Evolutionary conservation across 106 monocot genomes (phyloP).

Genomic region (Dioscorea alata): DNA sequence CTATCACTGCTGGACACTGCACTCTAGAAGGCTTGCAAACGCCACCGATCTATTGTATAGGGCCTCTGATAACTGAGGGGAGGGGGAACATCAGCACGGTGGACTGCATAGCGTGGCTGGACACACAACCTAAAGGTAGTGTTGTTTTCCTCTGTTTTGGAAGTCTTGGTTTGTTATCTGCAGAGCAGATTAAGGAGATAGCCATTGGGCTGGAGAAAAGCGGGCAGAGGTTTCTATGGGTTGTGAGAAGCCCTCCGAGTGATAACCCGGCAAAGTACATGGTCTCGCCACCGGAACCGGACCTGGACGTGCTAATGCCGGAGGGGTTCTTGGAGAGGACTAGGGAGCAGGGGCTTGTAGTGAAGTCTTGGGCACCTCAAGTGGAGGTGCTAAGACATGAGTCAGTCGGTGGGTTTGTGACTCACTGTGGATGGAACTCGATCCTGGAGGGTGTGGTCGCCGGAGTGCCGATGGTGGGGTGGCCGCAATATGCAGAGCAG

Average conservation of each 20-base stretch:
- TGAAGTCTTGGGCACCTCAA: constrained; percentile 70
- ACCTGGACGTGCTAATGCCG: constrained; percentile 46
- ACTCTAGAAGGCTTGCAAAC: background rate
- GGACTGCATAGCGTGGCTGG: constrained; percentile 50
- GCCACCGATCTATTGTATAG: constrained; percentile 31
- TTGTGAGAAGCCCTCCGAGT: constrained; percentile 36
- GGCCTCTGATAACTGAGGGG: constrained; percentile 31
- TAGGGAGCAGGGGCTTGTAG: constrained; percentile 32
- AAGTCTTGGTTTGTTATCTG: constrained; percentile 41
- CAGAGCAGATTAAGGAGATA: constrained; percentile 47
- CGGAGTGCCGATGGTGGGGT: constrained; percentile 60
- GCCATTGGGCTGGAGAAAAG: constrained; percentile 56
- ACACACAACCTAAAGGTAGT: constrained; percentile 45
- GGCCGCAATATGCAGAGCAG: constrained; percentile 82
- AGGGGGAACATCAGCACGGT: background rate
- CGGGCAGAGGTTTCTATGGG: constrained; percentile 69
- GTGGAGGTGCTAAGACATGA: constrained; percentile 38
- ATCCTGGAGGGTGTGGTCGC: constrained; percentile 43
- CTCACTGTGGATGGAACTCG: constrained; percentile 78
- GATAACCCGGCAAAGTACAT: constrained; percentile 1
- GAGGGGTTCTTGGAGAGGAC: constrained; percentile 56
- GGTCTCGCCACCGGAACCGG: constrained; percentile 21
- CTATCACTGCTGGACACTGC: constrained; percentile 1
- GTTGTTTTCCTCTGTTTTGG: constrained; percentile 80
- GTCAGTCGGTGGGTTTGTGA: constrained; percentile 66